Evolutionary conservation across 495 filamentous ascomycete species (phyloP).

Genomic region (Neurospora sp.): DNA sequence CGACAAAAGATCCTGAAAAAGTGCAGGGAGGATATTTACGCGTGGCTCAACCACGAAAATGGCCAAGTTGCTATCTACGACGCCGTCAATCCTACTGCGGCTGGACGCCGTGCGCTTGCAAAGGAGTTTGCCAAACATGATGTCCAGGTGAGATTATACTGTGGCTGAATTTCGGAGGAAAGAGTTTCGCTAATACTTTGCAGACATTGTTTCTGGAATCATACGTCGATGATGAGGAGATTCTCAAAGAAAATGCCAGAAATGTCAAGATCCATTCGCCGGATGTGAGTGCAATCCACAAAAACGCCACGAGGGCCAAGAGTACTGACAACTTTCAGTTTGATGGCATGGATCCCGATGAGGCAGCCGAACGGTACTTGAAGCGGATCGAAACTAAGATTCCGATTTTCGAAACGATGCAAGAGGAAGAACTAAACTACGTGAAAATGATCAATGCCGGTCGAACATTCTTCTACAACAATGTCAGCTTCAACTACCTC

Average conservation of each 20-base stretch:
- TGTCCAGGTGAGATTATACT: conserved; percentile 54
- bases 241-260: conserved; percentile 94
- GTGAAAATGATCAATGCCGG: conserved; percentile 99
- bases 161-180: background rate
- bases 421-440: conserved; percentile 85
- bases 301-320: background rate
- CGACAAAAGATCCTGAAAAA: conserved; percentile 96
- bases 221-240: conserved; percentile 80
- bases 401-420: conserved; percentile 93
- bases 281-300: conserved; percentile 48
- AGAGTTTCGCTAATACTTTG: conserved; percentile 2
- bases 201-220: conserved; percentile 96
- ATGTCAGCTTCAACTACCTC: conserved; percentile 89
- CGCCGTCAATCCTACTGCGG: conserved; percentile 86
- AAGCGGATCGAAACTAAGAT: conserved; percentile 82
- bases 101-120: conserved; percentile 74
- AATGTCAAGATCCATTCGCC: conserved; percentile 98
- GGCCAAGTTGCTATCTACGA: conserved; percentile 99
- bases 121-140: conserved; percentile 96
- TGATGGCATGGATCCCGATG: conserved; percentile 77
- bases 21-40: conserved; percentile 93
- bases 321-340: conserved; percentile 48
- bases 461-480: conserved; percentile 85
- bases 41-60: conserved; percentile 92
- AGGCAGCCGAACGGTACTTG: conserved; percentile 86